Conservation (phyloP, 805 yeast species). For the Starmerella roubikii region DNA sequence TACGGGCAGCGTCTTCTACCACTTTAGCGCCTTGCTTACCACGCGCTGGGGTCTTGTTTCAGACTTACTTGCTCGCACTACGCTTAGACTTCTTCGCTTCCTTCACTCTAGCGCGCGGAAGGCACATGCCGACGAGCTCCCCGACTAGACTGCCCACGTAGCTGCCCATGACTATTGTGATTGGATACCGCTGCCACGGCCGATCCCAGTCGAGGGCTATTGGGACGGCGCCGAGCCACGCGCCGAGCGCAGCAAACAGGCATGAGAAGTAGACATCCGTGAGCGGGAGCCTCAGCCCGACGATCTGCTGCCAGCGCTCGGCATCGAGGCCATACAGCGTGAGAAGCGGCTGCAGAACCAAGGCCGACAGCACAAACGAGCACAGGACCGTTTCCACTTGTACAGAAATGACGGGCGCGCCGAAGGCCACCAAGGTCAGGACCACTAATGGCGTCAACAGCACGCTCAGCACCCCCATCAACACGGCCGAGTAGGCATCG, state of each 20-base stretch:
- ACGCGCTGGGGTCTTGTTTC: too few relatives aligned
- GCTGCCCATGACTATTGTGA: conserved; percentile 68
- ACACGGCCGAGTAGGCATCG: conserved; percentile 20
- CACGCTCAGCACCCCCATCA: conserved; percentile 23
- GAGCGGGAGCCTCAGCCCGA: conserved; percentile 22
- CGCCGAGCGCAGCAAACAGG: conserved; percentile 42
- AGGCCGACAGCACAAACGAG: conserved; percentile 45
- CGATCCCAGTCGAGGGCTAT: conserved; percentile 97
- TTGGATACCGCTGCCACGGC: conserved; percentile 94
- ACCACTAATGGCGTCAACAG: conserved; percentile 23
- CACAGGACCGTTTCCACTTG: conserved; percentile 42
- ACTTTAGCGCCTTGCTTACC: too few relatives aligned
- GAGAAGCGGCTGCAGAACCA: conserved; percentile 53
- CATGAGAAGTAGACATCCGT: conserved; percentile 28
- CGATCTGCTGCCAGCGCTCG: conserved; percentile 30
- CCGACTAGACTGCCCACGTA: conserved; percentile 47
- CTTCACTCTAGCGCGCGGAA: not conserved
- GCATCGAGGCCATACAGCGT: conserved; percentile 40
- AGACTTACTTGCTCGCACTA: too few relatives aligned
- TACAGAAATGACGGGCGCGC: conserved; percentile 58
- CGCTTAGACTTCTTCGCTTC: not conserved
- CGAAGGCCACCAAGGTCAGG: conserved; percentile 44
- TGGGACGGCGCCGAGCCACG: conserved; percentile 88
- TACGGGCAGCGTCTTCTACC: too few relatives aligned
- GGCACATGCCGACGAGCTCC: not conserved